Evolutionary conservation across 176 grass and related monocot genomes (phyloP), one percentile per base, ranked within the genome.

Genomic region (Elymus sibiricus): DNA sequence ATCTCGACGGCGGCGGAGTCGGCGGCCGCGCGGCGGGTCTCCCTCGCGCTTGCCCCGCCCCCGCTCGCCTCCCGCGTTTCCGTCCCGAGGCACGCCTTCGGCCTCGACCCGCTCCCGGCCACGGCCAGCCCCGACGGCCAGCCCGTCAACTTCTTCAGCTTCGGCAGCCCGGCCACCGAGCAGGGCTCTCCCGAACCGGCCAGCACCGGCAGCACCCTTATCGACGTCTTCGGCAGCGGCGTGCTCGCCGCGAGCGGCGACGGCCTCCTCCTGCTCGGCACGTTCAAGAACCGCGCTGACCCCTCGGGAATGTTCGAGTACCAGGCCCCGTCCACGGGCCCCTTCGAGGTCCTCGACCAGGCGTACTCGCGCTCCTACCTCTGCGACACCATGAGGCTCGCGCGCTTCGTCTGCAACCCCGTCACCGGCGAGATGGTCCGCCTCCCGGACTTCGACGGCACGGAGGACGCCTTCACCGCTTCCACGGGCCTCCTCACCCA

Each of bases 261-360:
- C 56, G 56, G 56, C 56, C 49, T 55, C 49, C 49, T 55, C 49
- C 49, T 55, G 15, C 17, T 55, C 49, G 49, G 49, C 49, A 55
- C 21, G 0, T 59, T 22, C 56, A 59, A 21, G 56, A 59, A 21
- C 56, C 56, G 21, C 56, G 17, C 21, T 21, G 0, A 0, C 17
- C 0, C 56, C 56, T 0, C 7, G 0, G 0, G 16, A 0, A n/a
- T 21, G 0, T 59, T n/a, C 56, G 0, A n/a, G 17, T 0, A 7
- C 49, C 49, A 55, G 56, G 17, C 0, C 21, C 56, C 21, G 56
- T 17, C 7, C 56, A 0, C 56, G 2, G 21, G 21, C 56, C 56
- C 21, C 6, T 59, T 59, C 56, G 56, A n/a, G 56, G 17, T 59
- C 56, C 56, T 22, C 56, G 56, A n/a, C 21, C 56, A 59, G 21